Evolutionary conservation across 306 rosid species (phyloP), one percentile per base, ranked within the genome.

Genomic region (Gleditsia sinensis): DNA sequence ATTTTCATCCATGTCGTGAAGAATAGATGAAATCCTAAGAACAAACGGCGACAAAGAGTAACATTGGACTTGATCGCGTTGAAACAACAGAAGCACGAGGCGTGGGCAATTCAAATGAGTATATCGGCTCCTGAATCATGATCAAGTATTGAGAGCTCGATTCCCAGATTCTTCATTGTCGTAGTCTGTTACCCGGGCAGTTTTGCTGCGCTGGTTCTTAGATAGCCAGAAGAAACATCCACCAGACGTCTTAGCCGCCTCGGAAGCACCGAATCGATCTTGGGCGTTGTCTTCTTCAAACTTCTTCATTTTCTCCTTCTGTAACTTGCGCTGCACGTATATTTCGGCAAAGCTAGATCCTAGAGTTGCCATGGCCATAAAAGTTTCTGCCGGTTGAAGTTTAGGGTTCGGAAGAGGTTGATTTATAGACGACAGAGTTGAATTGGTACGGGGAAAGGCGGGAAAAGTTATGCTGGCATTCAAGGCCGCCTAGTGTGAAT

Each of bases 261-360:
- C 21, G 16, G 59, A 28, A 50, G 9, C 32, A 13, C 21, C 32
- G 17, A 4, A 2, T 17, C 32, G 7, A 6, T n/a, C 12, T 16
- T 34, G 61, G 43, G 32, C 60, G 9, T 14, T 55, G 21, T 16
- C 39, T 24, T 32, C 48, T 50, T 49, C 51, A 1, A 3, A 25
- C 14, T 28, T 60, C 14, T 28, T 60, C 36, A 30, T 21, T 36
- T 74, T 74, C 34, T 48, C 71, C 63, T 34, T 49, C 1, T 48
- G 14, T 7, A 61, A 5, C 48, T 74, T 74, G 28, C 62, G 49
- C 42, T 23, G 55, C 46, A 74, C 71, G 30, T 74, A 74, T 14
- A 55, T 4, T 49, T 74, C 63, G 16, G 78, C 70, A 0, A 74
- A 43, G 7, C 20, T 24, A 24, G 32, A 49, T 28, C 71, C 53